Percentiles rank a stretch among this genome's conserved stretches.
These are phyloP conservation scores for Paecilomyces dactylethromorphus DNA, from an alignment of 2,329 filamentous ascomycete species.

Conservation along the genomic window DNA sequence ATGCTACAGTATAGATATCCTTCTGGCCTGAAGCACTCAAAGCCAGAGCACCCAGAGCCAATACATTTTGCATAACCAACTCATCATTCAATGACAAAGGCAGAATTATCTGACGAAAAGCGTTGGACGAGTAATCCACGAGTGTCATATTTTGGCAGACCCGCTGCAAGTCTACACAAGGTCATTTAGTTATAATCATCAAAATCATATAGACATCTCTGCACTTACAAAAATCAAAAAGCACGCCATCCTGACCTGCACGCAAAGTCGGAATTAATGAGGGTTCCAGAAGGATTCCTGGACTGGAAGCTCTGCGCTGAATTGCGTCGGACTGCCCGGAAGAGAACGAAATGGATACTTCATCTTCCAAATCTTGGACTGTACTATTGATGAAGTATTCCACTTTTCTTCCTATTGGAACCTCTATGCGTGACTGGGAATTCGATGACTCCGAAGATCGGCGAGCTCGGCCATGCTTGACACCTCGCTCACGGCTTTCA, in stretches of 20 bases:
- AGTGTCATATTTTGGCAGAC: conserved; percentile 8
- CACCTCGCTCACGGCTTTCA: conserved; percentile 7
- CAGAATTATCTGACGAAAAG: conserved; percentile 8
- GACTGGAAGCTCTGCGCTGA: not conserved
- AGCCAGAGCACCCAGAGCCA: conserved; percentile 7
- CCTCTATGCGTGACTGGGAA: not conserved
- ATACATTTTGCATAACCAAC: conserved; percentile 8
- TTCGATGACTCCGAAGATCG: not conserved
- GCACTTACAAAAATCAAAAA: conserved; percentile 4
- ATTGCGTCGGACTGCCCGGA: not conserved
- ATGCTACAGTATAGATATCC: conserved; percentile 2
- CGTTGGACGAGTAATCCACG: conserved; percentile 5
- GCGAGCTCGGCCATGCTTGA: conserved; percentile 8
- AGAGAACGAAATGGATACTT: not conserved
- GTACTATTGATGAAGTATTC: conserved; percentile 7
- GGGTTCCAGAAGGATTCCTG: conserved; percentile 1
- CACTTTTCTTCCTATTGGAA: not conserved
- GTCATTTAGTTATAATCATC: not conserved
- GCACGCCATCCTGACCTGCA: not conserved
- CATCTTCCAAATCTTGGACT: conserved; percentile 5
- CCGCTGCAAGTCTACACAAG: not conserved
- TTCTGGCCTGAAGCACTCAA: conserved; percentile 1
- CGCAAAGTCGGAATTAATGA: not conserved
- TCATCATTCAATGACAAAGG: conserved; percentile 4
- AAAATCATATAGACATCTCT: not conserved